These are phyloP conservation scores for Stemphylium vesicarium DNA, from an alignment of 2,329 filamentous ascomycete species.

Conservation along the genomic window DNA sequence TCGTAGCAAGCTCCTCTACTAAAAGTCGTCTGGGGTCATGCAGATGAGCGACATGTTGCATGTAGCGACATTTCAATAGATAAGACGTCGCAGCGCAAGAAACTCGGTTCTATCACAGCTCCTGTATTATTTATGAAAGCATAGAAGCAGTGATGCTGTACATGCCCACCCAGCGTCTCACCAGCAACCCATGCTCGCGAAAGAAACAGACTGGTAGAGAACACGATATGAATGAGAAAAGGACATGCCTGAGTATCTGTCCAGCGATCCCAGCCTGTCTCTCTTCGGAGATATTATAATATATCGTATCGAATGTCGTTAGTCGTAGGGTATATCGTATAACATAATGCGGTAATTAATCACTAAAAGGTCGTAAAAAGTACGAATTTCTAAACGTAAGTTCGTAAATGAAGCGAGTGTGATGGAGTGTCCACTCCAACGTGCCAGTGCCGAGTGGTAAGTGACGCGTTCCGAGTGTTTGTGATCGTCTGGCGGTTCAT, in stretches of 20 bases:
- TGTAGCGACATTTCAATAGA: not conserved
- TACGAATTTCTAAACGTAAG: constrained; percentile 16
- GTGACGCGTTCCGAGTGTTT: constrained; percentile 1
- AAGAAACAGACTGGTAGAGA: constrained; percentile 20
- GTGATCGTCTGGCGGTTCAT: constrained; percentile 1
- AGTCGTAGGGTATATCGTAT: constrained; percentile 22
- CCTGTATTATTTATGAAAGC: constrained; percentile 21
- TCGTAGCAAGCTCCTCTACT: not conserved
- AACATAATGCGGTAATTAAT: constrained; percentile 1
- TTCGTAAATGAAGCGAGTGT: constrained; percentile 25
- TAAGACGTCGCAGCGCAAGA: not conserved
- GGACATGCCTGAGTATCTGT: constrained; percentile 18
- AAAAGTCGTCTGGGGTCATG: not conserved
- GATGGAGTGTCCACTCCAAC: constrained; percentile 7
- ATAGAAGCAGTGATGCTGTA: constrained; percentile 26
- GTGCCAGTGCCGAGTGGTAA: constrained; percentile 3
- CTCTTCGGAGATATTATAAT: constrained; percentile 13
- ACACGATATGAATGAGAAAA: constrained; percentile 15
- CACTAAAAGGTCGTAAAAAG: not conserved
- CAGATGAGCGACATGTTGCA: not conserved
- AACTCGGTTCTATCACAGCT: constrained; percentile 16
- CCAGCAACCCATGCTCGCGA: constrained; percentile 26
- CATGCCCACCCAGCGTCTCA: constrained; percentile 22
- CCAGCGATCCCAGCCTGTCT: constrained; percentile 16
- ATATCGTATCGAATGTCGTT: constrained; percentile 25